These are phyloP conservation scores for Nakazawaea holstii DNA, from an alignment of 805 yeast species.

Conservation along the genomic window DNA sequence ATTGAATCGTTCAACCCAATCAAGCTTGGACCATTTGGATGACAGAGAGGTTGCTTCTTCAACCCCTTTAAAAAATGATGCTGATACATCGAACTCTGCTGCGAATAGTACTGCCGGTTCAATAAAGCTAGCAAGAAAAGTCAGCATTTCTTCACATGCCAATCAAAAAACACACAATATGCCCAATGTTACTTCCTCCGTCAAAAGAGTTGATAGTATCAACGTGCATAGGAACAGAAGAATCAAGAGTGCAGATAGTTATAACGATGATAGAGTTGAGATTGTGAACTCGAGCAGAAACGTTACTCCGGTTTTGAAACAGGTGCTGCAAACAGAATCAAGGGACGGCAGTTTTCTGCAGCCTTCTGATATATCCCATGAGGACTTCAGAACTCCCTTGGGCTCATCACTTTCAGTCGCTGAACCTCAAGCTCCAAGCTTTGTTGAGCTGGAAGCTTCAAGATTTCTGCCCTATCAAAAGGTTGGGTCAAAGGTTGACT, in stretches of 20 bases:
- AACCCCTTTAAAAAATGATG: slow-evolving; percentile 1
- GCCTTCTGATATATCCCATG: neutral
- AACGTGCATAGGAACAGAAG: slow-evolving; percentile 9
- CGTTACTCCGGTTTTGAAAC: neutral
- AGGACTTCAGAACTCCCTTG: neutral
- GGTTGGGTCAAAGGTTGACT: slow-evolving; percentile 1
- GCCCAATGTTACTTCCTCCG: neutral
- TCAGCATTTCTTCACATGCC: slow-evolving; percentile 3
- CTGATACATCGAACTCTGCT: neutral
- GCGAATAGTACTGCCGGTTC: slow-evolving; percentile 1
- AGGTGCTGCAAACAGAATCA: neutral
- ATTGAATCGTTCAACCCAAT: no score
- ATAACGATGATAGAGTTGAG: neutral
- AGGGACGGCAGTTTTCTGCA: no score
- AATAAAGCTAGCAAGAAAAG: slow-evolving; percentile 2
- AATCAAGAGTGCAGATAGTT: slow-evolving; percentile 5
- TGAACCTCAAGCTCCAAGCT: neutral
- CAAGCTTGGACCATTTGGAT: neutral
- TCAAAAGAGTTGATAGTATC: slow-evolving; percentile 11
- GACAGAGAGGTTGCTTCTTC: neutral
- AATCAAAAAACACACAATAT: neutral
- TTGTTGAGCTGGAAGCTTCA: neutral
- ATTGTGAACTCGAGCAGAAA: neutral
- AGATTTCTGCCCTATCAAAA: neutral
- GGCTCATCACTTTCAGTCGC: neutral